Percentiles rank a stretch among this genome's conserved stretches.
These are phyloP conservation scores for Edaphochlamys debaryana DNA, from an alignment of 139 green algal genomes.

Conservation along the genomic window DNA sequence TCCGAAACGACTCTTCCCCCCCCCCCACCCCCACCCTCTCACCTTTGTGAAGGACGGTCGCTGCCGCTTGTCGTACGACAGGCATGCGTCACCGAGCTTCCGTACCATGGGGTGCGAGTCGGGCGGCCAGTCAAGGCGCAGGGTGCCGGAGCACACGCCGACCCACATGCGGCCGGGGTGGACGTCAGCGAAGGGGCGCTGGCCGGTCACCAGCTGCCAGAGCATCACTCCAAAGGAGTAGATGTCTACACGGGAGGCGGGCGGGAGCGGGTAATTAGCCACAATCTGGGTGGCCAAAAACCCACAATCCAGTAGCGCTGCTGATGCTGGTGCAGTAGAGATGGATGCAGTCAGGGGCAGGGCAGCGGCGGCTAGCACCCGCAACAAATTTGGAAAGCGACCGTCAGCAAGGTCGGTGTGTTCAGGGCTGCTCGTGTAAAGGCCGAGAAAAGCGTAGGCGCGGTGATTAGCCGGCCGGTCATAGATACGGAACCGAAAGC, in stretches of 20 bases:
- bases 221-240: slow-evolving; percentile 39
- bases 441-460: too few species aligned
- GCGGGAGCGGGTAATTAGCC: not conserved
- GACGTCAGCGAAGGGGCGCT: slow-evolving; percentile 34
- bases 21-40: too few species aligned
- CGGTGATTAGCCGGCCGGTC: too few species aligned
- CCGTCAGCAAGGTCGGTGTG: too few species aligned
- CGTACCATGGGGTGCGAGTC: slow-evolving; percentile 35
- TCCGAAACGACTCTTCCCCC: too few species aligned
- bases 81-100: slow-evolving; percentile 39
- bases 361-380: too few species aligned
- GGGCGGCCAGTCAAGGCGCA: slow-evolving; percentile 37
- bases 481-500: too few species aligned
- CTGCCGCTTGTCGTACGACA: slow-evolving; percentile 31
- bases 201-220: slow-evolving; percentile 42
- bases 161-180: slow-evolving; percentile 44
- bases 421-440: too few species aligned
- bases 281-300: not conserved
- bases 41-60: slow-evolving; percentile 33
- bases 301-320: too few species aligned
- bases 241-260: not conserved
- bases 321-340: not conserved
- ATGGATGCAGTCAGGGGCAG: not conserved
- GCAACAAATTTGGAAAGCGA: too few species aligned
- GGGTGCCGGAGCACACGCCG: slow-evolving; percentile 30